These are phyloP conservation scores for Calonectria hongkongensis DNA, from an alignment of 2,329 filamentous ascomycete genomes.

Conservation along the genomic window DNA sequence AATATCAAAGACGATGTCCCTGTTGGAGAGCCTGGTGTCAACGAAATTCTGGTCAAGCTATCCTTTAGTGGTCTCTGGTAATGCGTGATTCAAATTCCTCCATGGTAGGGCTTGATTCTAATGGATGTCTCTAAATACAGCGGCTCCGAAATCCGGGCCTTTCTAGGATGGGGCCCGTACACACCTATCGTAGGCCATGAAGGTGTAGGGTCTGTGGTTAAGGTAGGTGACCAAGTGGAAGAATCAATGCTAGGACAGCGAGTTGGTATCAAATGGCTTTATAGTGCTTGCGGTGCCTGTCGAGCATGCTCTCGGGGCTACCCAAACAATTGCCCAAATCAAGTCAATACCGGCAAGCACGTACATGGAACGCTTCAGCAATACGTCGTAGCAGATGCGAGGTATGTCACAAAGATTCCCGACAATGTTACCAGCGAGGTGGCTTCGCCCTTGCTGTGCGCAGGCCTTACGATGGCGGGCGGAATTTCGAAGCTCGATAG, in stretches of 20 bases:
- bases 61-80: conserved; percentile 50
- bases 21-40: neutral
- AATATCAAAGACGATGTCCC: conserved; percentile 29
- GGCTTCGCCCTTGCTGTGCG: conserved; percentile 57
- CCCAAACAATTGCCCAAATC: conserved; percentile 63
- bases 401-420: conserved; percentile 55
- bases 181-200: conserved; percentile 56
- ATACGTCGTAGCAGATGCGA: conserved; percentile 55
- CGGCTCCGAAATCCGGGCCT: conserved; percentile 57
- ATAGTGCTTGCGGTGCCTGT: conserved; percentile 63
- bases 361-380: conserved; percentile 58
- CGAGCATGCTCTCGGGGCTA: conserved; percentile 59
- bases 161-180: conserved; percentile 56
- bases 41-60: conserved; percentile 48
- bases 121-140: conserved; percentile 35
- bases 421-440: conserved; percentile 45
- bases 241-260: conserved; percentile 56
- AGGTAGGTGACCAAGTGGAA: conserved; percentile 55
- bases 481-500: conserved; percentile 49
- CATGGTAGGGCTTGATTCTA: neutral
- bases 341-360: conserved; percentile 64
- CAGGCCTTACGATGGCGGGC: conserved; percentile 58
- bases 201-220: conserved; percentile 56
- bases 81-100: neutral
- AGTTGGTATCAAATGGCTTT: conserved; percentile 68